Evolutionary conservation across 306 rosid species (phyloP).

Genomic region (Fagus crenata): DNA sequence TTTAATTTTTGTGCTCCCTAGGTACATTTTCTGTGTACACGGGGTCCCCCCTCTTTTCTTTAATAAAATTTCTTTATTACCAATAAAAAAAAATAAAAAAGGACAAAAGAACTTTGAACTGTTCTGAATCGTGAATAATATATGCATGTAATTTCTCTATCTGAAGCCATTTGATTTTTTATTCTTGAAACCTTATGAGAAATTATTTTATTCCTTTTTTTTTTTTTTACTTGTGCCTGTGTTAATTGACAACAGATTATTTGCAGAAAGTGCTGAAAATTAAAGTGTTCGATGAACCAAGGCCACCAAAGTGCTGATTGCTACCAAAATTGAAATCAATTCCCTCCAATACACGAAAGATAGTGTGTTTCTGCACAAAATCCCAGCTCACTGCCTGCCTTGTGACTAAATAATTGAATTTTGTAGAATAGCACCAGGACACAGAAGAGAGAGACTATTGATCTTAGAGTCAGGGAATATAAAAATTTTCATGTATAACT

Average conservation of each 20-base stretch:
- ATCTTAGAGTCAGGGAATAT: neutral
- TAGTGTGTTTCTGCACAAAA: neutral
- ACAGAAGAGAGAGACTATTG: conserved; percentile 20
- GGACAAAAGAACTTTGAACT: no score
- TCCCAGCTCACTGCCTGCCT: neutral
- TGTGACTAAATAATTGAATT: conserved; percentile 6
- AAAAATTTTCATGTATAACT: neutral
- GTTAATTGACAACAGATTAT: neutral
- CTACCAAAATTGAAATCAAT: conserved; percentile 10
- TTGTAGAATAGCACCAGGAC: conserved; percentile 19
- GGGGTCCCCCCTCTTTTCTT: no score
- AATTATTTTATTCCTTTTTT: neutral
- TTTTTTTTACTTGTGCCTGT: neutral
- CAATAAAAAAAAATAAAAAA: no score
- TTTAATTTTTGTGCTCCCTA: no score
- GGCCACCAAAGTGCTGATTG: conserved; percentile 14
- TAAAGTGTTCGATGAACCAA: conserved; percentile 16
- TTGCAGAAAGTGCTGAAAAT: conserved; percentile 22
- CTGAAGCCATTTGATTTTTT: neutral
- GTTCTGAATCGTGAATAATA: no score
- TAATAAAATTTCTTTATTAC: no score
- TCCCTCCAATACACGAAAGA: neutral
- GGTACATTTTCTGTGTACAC: no score
- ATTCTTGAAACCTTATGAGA: neutral
- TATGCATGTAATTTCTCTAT: neutral